Conservation (phyloP, 352 stramenopile species). For the Globisporangium splendens region DNA sequence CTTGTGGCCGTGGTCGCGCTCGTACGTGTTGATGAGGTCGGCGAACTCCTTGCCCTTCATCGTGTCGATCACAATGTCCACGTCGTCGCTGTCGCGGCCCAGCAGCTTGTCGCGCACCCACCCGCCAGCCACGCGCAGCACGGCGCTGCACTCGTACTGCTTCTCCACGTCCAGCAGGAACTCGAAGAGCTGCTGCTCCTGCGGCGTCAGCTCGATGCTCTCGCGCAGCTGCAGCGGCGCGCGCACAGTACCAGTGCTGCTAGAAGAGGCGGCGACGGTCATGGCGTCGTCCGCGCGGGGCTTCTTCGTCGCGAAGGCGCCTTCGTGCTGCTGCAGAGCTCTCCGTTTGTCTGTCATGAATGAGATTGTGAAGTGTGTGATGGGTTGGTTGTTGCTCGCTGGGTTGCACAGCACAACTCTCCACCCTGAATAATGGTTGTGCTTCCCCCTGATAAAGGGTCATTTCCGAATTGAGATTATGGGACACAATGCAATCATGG, state of each 20-base stretch:
- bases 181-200: constrained; percentile 57
- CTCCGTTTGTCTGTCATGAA: neutral
- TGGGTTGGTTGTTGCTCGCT: neutral
- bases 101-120: constrained; percentile 99
- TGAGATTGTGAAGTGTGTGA: neutral
- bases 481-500: too few relatives aligned
- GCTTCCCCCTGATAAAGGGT: too few relatives aligned
- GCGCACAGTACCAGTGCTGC: too few relatives aligned
- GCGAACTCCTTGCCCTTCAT: constrained; percentile 95
- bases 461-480: too few relatives aligned
- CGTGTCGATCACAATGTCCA: constrained; percentile 97
- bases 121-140: constrained; percentile 95
- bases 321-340: neutral
- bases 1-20: constrained; percentile 47
- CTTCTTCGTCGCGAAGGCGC: neutral
- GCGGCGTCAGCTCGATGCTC: constrained; percentile 31
- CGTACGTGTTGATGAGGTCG: constrained; percentile 62
- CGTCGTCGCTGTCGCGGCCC: constrained; percentile 86
- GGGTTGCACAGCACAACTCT: too few relatives aligned
- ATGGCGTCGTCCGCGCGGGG: too few relatives aligned
- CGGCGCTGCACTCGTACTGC: constrained; percentile 51
- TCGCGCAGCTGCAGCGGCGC: neutral
- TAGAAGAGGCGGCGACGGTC: too few relatives aligned
- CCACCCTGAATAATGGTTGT: too few relatives aligned
- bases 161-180: constrained; percentile 60